Conservation (phyloP, 2,329 filamentous ascomycete species). For the Myriosclerotinia duriaeana region DNA sequence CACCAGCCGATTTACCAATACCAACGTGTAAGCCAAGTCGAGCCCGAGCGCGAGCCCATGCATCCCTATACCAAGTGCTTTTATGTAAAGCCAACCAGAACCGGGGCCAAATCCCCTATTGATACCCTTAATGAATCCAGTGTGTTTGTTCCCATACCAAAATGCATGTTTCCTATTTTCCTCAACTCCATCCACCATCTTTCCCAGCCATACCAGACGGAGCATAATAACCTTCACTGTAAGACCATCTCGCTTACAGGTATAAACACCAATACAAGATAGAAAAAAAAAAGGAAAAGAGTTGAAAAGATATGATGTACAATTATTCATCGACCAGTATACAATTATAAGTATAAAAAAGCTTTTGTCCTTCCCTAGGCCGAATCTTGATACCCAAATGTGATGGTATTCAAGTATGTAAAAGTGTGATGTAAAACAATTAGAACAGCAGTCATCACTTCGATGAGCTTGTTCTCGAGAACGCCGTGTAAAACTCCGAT, state of each 20-base stretch:
- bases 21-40: conserved; percentile 11
- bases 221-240: background rate
- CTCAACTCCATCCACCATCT: conserved; percentile 12
- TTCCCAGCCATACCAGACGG: conserved; percentile 6
- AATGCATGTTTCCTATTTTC: conserved; percentile 5
- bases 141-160: background rate
- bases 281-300: conserved; percentile 1
- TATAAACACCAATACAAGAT: conserved; percentile 18
- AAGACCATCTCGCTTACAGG: background rate
- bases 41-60: conserved; percentile 13
- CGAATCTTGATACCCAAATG: conserved; percentile 17
- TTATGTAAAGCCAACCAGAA: background rate
- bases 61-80: conserved; percentile 20
- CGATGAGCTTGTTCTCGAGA: conserved; percentile 10
- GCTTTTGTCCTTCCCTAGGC: conserved; percentile 8
- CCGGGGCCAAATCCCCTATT: background rate
- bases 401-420: conserved; percentile 18
- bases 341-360: conserved; percentile 24
- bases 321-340: conserved; percentile 22
- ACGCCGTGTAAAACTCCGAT: conserved; percentile 8
- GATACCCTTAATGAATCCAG: background rate
- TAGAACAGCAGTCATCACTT: conserved; percentile 2
- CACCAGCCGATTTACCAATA: conserved; percentile 6
- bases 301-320: conserved; percentile 23
- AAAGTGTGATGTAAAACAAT: conserved; percentile 14